Conservation (phyloP, 2,329 filamentous ascomycete genomes). For the Cordyceps pruinosa region DNA sequence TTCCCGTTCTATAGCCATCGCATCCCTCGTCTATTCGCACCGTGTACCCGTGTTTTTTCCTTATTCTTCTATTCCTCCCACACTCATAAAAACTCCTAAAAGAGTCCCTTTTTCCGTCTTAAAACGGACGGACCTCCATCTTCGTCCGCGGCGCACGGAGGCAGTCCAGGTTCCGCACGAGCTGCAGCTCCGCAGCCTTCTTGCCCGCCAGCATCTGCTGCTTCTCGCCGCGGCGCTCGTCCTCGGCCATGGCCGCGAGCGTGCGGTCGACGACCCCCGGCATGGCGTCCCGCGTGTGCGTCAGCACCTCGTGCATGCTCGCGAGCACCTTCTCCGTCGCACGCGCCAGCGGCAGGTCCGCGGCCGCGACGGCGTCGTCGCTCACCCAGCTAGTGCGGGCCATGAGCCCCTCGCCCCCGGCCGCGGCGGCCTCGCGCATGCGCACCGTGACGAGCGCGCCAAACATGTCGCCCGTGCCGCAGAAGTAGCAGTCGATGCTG, state of each 20-base stretch:
- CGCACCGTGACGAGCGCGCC: slow-evolving; percentile 83
- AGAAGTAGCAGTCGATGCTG: slow-evolving; percentile 86
- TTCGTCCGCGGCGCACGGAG: slow-evolving; percentile 59
- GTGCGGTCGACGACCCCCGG: slow-evolving; percentile 40
- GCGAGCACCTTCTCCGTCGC: slow-evolving; percentile 83
- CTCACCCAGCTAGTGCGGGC: slow-evolving; percentile 64
- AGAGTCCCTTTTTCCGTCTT: slow-evolving; percentile 10
- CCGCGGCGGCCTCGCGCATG: slow-evolving; percentile 71
- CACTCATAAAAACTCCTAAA: neutral
- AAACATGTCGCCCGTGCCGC: slow-evolving; percentile 97
- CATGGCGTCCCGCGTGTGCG: slow-evolving; percentile 60
- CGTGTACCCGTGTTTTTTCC: neutral
- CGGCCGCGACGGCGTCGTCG: slow-evolving; percentile 59
- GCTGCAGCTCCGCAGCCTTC: slow-evolving; percentile 80
- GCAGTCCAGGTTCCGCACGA: slow-evolving; percentile 67
- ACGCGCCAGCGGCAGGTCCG: slow-evolving; percentile 72
- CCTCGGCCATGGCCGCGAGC: slow-evolving; percentile 36
- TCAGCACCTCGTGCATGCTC: slow-evolving; percentile 83
- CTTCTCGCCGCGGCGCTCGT: slow-evolving; percentile 45
- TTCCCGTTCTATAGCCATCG: neutral
- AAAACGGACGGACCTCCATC: slow-evolving; percentile 48
- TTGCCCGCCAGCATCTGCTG: slow-evolving; percentile 59
- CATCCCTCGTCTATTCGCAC: neutral
- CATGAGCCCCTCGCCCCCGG: slow-evolving; percentile 43
- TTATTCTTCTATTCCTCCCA: too few relatives aligned